phyloP scores from a whole-genome alignment of 2,329 filamentous ascomycete species.

The Alternaria alternata region DNA sequence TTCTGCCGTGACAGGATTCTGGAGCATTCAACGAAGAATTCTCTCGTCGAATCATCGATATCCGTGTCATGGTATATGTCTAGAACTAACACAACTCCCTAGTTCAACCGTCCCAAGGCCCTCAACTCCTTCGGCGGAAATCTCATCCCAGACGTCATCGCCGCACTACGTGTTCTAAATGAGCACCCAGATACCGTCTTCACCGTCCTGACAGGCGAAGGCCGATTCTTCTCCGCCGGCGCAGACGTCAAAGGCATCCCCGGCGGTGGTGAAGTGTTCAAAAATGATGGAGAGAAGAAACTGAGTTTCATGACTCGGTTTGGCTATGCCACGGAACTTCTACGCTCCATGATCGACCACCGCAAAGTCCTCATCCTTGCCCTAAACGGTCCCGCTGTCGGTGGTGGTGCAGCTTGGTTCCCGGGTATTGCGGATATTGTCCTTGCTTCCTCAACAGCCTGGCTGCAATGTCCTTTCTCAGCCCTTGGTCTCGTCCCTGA shows the following conservation, averaged over 20 bases:
- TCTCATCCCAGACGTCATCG: slow-evolving; percentile 54
- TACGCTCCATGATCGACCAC: slow-evolving; percentile 39
- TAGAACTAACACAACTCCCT: background rate
- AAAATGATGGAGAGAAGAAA: slow-evolving; percentile 47
- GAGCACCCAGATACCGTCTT: slow-evolving; percentile 60
- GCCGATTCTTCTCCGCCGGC: slow-evolving; percentile 60
- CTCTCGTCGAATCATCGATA: background rate
- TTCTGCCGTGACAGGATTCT: background rate
- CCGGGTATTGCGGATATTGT: slow-evolving; percentile 59
- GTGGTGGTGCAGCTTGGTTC: slow-evolving; percentile 62
- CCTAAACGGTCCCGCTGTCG: slow-evolving; percentile 60
- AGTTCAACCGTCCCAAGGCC: slow-evolving; percentile 59
- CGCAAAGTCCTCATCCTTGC: slow-evolving; percentile 61
- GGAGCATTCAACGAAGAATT: background rate
- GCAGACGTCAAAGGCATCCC: slow-evolving; percentile 56
- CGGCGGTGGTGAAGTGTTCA: slow-evolving; percentile 6
- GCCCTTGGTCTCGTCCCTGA: slow-evolving; percentile 60
- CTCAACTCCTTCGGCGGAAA: slow-evolving; percentile 60
- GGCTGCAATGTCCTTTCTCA: slow-evolving; percentile 59
- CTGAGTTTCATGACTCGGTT: slow-evolving; percentile 38
- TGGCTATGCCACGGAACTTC: slow-evolving; percentile 16
- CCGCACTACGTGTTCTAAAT: slow-evolving; percentile 56
- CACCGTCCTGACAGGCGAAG: slow-evolving; percentile 61
- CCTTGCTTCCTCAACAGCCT: slow-evolving; percentile 55
- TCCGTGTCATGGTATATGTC: background rate